Base-by-base conservation (phyloP, 164 flowering plant genomes). In the Piper betle region DNA sequence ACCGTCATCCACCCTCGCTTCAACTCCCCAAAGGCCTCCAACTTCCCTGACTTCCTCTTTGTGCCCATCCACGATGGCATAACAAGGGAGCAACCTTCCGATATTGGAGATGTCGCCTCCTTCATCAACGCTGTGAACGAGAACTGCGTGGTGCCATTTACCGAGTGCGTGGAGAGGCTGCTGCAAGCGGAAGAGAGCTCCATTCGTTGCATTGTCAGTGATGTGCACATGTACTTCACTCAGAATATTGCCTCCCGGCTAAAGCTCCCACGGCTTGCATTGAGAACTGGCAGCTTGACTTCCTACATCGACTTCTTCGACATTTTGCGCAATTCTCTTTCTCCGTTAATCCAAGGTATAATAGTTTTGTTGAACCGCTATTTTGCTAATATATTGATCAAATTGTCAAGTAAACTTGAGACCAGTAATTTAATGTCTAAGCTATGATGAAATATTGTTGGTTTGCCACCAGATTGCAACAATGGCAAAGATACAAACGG, bases 1-100 rank as follows among this genome's bases (percentile, higher is more conserved):
- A 82, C 87, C 39, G 79, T 52, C 82, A 81, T 53, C 70, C 78
- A 0, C 85, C 75, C 2, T 58, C 62, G 6, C 61, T 75, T 18
- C 85, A 81, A 20, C 70, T 76, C 61, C 62, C 72, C 17, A 70
- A 39, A 37, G 84, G 81, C 71, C 15, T 65, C 59, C 8, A 17
- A 56, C 42, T 58, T 69, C 62, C 80, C 84, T 6, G 57, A 68
- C 33, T 77, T 77, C 75, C 39, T 52, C 42, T 74, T 74, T 57
- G 41, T 15, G 33, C 43, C 65, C 48, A 60, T 77, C 3, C 33
- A 67, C 1, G 73, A 68, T 17, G 71, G 60, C 64, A 55, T 77
- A 25, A 25, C 67, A 0, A 62, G 48, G 0, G 8, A 11, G 5
- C 59, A 64, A 11, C 9, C 64, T 41, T 18, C 58, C 58, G 3